Evolutionary conservation across 2,329 filamentous ascomycete genomes (phyloP).

Genomic region (Rhynchosporium agropyri): DNA sequence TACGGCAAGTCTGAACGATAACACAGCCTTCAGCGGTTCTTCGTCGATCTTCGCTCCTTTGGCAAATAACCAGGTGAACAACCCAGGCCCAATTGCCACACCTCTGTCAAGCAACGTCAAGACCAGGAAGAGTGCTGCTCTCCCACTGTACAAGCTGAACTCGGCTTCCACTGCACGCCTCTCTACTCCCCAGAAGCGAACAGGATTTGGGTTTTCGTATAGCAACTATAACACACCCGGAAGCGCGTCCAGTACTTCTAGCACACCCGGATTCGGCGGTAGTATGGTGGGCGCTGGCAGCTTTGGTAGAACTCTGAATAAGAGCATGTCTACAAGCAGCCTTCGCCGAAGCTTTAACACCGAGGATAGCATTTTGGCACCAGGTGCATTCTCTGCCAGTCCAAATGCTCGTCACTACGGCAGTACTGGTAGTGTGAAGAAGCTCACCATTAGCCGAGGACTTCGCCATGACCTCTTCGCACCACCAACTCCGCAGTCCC

Average conservation of each 20-base stretch:
- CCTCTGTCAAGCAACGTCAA: slow-evolving; percentile 63
- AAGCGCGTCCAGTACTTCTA: slow-evolving; percentile 66
- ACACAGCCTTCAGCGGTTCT: slow-evolving; percentile 90
- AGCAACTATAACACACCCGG: slow-evolving; percentile 85
- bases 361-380: slow-evolving; percentile 83
- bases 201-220: slow-evolving; percentile 90
- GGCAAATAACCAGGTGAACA: slow-evolving; percentile 61
- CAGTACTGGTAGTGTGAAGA: slow-evolving; percentile 77
- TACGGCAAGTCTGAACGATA: slow-evolving; percentile 77
- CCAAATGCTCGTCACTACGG: slow-evolving; percentile 64
- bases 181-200: slow-evolving; percentile 80
- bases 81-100: slow-evolving; percentile 88
- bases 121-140: slow-evolving; percentile 74
- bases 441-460: slow-evolving; percentile 87
- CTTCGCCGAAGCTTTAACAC: slow-evolving; percentile 79
- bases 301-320: slow-evolving; percentile 65
- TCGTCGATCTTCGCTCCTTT: slow-evolving; percentile 82
- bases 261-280: slow-evolving; percentile 69
- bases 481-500: slow-evolving; percentile 50
- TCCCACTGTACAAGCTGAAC: slow-evolving; percentile 87
- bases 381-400: slow-evolving; percentile 79
- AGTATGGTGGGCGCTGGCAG: slow-evolving; percentile 69
- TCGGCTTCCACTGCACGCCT: slow-evolving; percentile 78
- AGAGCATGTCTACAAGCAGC: slow-evolving; percentile 87
- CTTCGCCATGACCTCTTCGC: slow-evolving; percentile 74